A percentile compares a stretch with the other conserved stretches of the same genome.
These are phyloP conservation scores for Lactarius vividus DNA, from an alignment of 768 basidiomycete genomes.

Conservation along the genomic window DNA sequence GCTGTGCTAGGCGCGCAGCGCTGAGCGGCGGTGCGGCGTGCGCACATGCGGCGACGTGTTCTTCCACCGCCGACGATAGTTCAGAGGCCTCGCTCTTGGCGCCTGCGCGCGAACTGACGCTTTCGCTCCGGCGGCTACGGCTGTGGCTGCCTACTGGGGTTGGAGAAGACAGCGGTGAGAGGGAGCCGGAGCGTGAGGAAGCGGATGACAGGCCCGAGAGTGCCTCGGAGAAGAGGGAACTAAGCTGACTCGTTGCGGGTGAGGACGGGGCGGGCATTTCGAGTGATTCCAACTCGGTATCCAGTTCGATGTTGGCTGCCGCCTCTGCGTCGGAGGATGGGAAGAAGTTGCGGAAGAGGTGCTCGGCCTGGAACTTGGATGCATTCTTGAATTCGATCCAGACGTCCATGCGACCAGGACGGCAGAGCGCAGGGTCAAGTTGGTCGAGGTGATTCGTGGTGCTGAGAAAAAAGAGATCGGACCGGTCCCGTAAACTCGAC, in stretches of 20 bases:
- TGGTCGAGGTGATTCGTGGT: constrained; percentile 91
- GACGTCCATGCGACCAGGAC: constrained; percentile 90
- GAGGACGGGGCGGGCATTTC: constrained; percentile 42
- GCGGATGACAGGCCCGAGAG: constrained; percentile 40
- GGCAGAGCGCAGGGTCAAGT: constrained; percentile 86
- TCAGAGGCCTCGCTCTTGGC: constrained; percentile 44
- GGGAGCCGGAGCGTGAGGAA: constrained; percentile 37
- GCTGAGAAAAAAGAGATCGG: constrained; percentile 37
- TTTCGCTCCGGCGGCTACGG: constrained; percentile 25
- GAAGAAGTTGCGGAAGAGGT: constrained; percentile 89
- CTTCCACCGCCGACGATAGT: constrained; percentile 65
- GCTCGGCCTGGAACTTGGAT: constrained; percentile 80
- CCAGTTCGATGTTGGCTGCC: constrained; percentile 32
- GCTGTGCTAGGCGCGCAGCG: constrained; percentile 55
- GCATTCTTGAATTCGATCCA: constrained; percentile 91
- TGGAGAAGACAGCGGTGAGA: constrained; percentile 29
- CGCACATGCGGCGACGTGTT: constrained; percentile 54
- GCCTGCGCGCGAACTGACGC: constrained; percentile 26
- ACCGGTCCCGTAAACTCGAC: background rate
- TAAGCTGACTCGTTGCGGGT: constrained; percentile 46
- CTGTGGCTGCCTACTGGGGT: constrained; percentile 19
- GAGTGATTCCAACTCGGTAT: constrained; percentile 47
- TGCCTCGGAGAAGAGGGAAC: constrained; percentile 45
- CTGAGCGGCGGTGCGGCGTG: constrained; percentile 67
- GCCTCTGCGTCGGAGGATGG: constrained; percentile 62